Evolutionary conservation across 1,139 yeast species (phyloP).

Genomic region (Yamadazyma atlantica): DNA sequence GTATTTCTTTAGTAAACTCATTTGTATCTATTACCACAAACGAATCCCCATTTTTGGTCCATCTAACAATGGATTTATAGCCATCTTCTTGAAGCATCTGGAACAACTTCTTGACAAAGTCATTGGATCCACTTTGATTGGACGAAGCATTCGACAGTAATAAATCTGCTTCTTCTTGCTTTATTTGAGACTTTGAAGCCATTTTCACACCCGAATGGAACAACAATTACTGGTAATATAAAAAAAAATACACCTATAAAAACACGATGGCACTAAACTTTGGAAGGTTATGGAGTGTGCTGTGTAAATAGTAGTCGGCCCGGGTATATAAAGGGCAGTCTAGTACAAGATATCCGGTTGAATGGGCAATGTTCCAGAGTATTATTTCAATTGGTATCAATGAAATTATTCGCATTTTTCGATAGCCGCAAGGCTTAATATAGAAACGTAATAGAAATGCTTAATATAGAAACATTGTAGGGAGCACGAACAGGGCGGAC

Average conservation of each 20-base stretch:
- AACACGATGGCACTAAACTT: no score
- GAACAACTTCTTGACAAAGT: slow-evolving; percentile 72
- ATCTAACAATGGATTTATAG: slow-evolving; percentile 70
- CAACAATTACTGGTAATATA: background rate
- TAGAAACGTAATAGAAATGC: no score
- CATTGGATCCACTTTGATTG: slow-evolving; percentile 56
- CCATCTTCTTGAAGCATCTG: slow-evolving; percentile 83
- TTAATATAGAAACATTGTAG: background rate
- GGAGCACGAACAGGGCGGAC: no score
- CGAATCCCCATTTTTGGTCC: slow-evolving; percentile 82
- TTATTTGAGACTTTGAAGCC: slow-evolving; percentile 1
- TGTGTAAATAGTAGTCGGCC: no score
- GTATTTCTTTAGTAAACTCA: slow-evolving; percentile 79
- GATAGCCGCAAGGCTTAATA: background rate
- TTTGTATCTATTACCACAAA: slow-evolving; percentile 88
- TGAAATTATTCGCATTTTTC: background rate
- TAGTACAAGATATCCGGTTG: no score
- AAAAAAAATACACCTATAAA: no score
- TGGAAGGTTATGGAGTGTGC: no score
- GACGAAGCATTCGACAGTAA: slow-evolving; percentile 23
- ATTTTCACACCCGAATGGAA: background rate
- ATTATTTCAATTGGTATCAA: background rate
- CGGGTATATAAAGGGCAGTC: background rate
- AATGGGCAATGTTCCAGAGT: background rate
- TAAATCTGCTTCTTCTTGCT: slow-evolving; percentile 9